Evolutionary conservation across 495 filamentous ascomycete species (phyloP).

Genomic region (Aspergillus asperescens): DNA sequence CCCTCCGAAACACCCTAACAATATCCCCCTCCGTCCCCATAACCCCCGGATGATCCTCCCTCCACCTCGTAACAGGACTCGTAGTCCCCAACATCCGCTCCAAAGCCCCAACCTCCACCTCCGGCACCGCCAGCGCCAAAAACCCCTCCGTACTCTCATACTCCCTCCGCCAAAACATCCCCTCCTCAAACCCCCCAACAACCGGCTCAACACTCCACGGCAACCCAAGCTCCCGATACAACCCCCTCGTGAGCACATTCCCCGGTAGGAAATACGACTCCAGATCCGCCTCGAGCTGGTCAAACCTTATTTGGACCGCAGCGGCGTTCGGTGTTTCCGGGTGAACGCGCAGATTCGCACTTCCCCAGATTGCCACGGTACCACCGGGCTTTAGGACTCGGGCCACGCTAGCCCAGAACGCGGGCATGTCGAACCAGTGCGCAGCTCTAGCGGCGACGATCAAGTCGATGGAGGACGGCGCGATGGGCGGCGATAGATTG

Average conservation of each 20-base stretch:
- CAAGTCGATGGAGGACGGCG: slow-evolving; percentile 43
- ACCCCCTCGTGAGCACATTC: slow-evolving; percentile 29
- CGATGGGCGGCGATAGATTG: background rate
- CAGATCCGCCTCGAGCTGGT: slow-evolving; percentile 29
- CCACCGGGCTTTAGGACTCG: slow-evolving; percentile 49
- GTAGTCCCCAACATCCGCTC: slow-evolving; percentile 33
- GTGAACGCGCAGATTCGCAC: slow-evolving; percentile 20
- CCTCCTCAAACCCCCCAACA: slow-evolving; percentile 37
- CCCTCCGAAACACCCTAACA: slow-evolving; percentile 17
- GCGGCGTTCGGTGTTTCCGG: slow-evolving; percentile 30
- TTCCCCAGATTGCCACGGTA: slow-evolving; percentile 51
- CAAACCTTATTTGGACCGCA: slow-evolving; percentile 26
- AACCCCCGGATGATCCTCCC: slow-evolving; percentile 39
- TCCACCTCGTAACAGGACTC: slow-evolving; percentile 47
- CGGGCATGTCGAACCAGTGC: slow-evolving; percentile 58
- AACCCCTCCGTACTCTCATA: slow-evolving; percentile 30
- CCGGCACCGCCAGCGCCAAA: slow-evolving; percentile 15
- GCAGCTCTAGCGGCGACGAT: slow-evolving; percentile 48
- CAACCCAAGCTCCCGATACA: slow-evolving; percentile 43
- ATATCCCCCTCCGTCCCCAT: slow-evolving; percentile 26
- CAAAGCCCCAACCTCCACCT: slow-evolving; percentile 25
- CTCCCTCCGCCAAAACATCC: slow-evolving; percentile 34
- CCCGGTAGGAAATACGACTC: slow-evolving; percentile 32
- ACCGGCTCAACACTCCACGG: slow-evolving; percentile 43
- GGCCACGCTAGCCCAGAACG: slow-evolving; percentile 49